Conservation (phyloP, 177 flowering plant genomes). For the Viscum album region DNA sequence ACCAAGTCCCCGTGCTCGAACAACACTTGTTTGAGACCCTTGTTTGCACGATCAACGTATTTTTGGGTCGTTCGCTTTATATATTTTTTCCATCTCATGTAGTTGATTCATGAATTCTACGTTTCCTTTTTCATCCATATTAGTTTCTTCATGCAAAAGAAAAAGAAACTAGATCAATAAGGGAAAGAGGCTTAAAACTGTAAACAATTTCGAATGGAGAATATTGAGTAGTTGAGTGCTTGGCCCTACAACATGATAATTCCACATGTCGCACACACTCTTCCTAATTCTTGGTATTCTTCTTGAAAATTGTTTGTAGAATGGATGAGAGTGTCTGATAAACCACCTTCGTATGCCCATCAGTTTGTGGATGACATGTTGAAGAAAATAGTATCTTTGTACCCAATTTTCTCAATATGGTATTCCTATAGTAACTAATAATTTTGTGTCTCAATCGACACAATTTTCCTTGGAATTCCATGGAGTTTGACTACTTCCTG, state of each 20-base stretch:
- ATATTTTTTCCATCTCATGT: not conserved
- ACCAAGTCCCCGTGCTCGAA: too few species aligned
- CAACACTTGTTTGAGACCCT: too few species aligned
- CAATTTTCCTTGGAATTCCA: not conserved
- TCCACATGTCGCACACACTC: too few species aligned
- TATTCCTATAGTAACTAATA: not conserved
- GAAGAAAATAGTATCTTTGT: not conserved
- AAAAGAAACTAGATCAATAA: not conserved
- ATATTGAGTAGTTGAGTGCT: not conserved
- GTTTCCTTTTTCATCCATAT: not conserved
- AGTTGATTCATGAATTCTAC: not conserved
- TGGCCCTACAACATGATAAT: not conserved
- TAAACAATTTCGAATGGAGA: not conserved
- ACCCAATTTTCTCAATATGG: not conserved
- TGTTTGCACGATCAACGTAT: not conserved
- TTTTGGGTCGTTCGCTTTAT: not conserved
- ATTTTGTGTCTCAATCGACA: not conserved
- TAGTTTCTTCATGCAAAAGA: not conserved
- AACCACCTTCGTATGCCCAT: slow-evolving; percentile 1
- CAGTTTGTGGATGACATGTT: not conserved
- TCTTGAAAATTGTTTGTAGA: too few species aligned
- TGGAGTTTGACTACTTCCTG: not conserved
- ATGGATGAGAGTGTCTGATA: not conserved
- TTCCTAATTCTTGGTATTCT: too few species aligned
- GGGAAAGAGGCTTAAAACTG: not conserved